Percentiles rank a stretch among this genome's conserved stretches.
Conservation (phyloP, 1,284 basidiomycete genomes). For the Leccinum pachyderme region DNA sequence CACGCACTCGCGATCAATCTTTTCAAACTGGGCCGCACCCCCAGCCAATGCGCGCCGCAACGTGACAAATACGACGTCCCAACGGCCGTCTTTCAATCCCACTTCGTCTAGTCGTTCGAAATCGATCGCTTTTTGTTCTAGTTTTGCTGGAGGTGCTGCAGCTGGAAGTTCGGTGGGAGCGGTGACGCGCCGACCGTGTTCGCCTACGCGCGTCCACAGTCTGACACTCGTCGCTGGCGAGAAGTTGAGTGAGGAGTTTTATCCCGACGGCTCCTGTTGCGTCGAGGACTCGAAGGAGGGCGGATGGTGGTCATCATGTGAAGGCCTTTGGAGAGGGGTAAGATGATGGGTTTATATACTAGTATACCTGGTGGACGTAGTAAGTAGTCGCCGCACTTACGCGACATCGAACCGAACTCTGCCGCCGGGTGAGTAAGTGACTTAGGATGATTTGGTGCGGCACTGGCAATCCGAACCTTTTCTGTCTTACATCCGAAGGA, state of each 20-base stretch:
- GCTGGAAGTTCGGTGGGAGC: constrained; percentile 25
- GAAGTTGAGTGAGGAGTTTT: constrained; percentile 53
- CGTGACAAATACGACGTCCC: constrained; percentile 65
- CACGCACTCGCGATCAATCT: constrained; percentile 71
- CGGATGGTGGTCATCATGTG: constrained; percentile 33
- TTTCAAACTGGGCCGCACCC: constrained; percentile 62
- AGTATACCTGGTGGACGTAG: too few relatives aligned
- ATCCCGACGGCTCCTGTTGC: constrained; percentile 64
- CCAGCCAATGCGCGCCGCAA: constrained; percentile 64
- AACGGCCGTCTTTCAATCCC: constrained; percentile 51
- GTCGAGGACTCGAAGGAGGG: constrained; percentile 64
- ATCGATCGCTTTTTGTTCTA: constrained; percentile 62
- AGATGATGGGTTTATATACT: too few relatives aligned
- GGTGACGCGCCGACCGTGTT: constrained; percentile 64
- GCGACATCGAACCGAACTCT: too few relatives aligned
- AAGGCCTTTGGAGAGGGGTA: neutral
- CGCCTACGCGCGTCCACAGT: constrained; percentile 57
- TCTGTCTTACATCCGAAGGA: too few relatives aligned
- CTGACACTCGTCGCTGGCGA: constrained; percentile 52
- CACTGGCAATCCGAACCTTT: too few relatives aligned
- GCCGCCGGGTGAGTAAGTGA: too few relatives aligned
- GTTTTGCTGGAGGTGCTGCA: constrained; percentile 40
- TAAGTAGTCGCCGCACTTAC: too few relatives aligned
- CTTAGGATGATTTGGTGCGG: too few relatives aligned
- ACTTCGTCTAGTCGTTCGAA: constrained; percentile 61